A percentile compares a stretch with the other conserved stretches of the same genome.
phyloP scores from a whole-genome alignment of 306 rosid species.

The Begonia masoniana region DNA sequence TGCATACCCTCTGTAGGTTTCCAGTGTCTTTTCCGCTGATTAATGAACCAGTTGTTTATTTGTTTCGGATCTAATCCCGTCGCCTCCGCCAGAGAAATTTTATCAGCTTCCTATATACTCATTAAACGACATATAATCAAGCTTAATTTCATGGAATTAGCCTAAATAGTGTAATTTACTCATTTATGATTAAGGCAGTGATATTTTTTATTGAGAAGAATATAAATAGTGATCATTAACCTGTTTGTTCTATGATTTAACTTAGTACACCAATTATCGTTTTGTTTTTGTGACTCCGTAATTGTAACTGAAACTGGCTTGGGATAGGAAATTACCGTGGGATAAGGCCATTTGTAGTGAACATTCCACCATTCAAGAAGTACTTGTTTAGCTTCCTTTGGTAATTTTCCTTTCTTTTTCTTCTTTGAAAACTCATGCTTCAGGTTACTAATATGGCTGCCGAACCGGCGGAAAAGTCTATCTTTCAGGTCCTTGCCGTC shows the following conservation, averaged over 20 bases:
- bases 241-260: too few species aligned
- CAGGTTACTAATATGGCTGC: conserved; percentile 36
- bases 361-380: conserved; percentile 51
- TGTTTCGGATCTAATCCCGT: conserved; percentile 92
- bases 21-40: conserved; percentile 96
- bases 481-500: conserved; percentile 49
- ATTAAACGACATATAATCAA: too few species aligned
- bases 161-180: too few species aligned
- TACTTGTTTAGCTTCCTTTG: conserved; percentile 43
- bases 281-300: too few species aligned
- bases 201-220: too few species aligned
- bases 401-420: conserved; percentile 57
- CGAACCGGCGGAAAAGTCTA: conserved; percentile 41
- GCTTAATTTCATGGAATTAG: too few species aligned
- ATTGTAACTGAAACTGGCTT: too few species aligned
- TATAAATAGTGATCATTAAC: too few species aligned
- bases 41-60: conserved; percentile 94
- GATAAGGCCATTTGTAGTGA: conserved; percentile 60
- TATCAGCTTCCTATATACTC: conserved; percentile 63
- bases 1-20: conserved; percentile 81
- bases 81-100: conserved; percentile 61
- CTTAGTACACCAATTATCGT: too few species aligned
- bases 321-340: conserved; percentile 25
- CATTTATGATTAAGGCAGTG: too few species aligned
- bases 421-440: conserved; percentile 44